phyloP scores from a whole-genome alignment of 345 rosid species.

The Dipteronia sinensis region DNA sequence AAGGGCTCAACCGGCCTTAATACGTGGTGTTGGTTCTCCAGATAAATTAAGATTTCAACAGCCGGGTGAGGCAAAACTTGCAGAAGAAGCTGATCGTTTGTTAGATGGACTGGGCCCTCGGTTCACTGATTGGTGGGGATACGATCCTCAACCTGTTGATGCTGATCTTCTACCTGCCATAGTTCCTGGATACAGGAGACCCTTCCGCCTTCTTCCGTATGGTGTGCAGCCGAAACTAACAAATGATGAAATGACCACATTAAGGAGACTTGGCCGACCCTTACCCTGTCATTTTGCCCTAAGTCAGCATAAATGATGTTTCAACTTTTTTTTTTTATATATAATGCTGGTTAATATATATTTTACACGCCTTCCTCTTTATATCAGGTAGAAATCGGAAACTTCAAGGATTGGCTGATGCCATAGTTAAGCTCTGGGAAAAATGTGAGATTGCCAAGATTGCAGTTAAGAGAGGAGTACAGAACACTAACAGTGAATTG shows the following conservation, averaged over 20 bases:
- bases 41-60: constrained; percentile 74
- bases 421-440: constrained; percentile 89
- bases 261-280: constrained; percentile 87
- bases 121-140: constrained; percentile 93
- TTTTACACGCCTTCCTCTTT: constrained; percentile 23
- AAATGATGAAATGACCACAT: constrained; percentile 89
- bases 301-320: constrained; percentile 44
- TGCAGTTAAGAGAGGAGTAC: constrained; percentile 89
- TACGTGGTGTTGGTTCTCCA: constrained; percentile 76
- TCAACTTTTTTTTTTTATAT: neutral
- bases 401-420: constrained; percentile 84
- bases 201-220: constrained; percentile 93
- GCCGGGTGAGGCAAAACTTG: constrained; percentile 76
- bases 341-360: constrained; percentile 15
- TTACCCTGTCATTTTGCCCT: constrained; percentile 90
- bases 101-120: constrained; percentile 93
- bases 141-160: constrained; percentile 89
- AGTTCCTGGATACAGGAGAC: constrained; percentile 76
- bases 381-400: constrained; percentile 82
- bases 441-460: constrained; percentile 94
- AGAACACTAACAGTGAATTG: constrained; percentile 72
- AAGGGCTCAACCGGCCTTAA: constrained; percentile 36
- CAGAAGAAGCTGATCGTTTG: constrained; percentile 74
- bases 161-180: constrained; percentile 88
- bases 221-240: constrained; percentile 77